These are phyloP conservation scores for Globisporangium polare DNA, from an alignment of 352 stramenopile species.

Conservation along the genomic window DNA sequence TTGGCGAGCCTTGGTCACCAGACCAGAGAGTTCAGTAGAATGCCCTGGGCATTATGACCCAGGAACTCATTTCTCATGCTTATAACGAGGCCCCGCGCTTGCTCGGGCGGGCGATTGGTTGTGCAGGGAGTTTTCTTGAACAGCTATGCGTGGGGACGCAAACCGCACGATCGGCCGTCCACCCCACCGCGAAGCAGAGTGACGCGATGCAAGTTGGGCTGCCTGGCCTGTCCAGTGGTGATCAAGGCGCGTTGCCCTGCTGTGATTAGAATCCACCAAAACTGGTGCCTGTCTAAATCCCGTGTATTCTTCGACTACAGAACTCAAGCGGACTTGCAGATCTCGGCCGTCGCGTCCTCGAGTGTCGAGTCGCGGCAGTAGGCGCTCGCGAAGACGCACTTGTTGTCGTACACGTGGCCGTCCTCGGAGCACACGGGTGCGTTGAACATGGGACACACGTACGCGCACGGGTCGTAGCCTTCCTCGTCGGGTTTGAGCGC, in stretches of 20 bases:
- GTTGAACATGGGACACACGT: constrained; percentile 13
- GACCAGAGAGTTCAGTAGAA: too few species aligned
- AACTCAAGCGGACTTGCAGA: constrained; percentile 5
- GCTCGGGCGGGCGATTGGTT: too few species aligned
- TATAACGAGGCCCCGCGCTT: too few species aligned
- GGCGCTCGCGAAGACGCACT: constrained; percentile 13
- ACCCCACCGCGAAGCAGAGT: neutral
- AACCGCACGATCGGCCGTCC: neutral
- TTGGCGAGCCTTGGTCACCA: too few species aligned
- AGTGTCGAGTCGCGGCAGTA: constrained; percentile 14
- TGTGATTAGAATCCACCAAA: too few species aligned
- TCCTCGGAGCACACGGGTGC: constrained; percentile 21
- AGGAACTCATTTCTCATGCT: too few species aligned
- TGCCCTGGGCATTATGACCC: too few species aligned
- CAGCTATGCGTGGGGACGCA: neutral
- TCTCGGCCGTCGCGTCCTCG: neutral
- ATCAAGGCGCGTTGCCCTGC: neutral
- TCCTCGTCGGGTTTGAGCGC: neutral
- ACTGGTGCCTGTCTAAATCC: too few species aligned
- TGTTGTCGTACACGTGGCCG: constrained; percentile 21
- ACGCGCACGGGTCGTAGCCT: constrained; percentile 13
- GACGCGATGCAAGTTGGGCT: neutral
- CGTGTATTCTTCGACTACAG: too few species aligned
- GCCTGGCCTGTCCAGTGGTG: neutral
- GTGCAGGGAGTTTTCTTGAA: neutral